Percentiles rank a stretch among this genome's conserved stretches.
phyloP scores from a whole-genome alignment of 2,329 filamentous ascomycete genomes.

The Sphaceloma murrayae region DNA sequence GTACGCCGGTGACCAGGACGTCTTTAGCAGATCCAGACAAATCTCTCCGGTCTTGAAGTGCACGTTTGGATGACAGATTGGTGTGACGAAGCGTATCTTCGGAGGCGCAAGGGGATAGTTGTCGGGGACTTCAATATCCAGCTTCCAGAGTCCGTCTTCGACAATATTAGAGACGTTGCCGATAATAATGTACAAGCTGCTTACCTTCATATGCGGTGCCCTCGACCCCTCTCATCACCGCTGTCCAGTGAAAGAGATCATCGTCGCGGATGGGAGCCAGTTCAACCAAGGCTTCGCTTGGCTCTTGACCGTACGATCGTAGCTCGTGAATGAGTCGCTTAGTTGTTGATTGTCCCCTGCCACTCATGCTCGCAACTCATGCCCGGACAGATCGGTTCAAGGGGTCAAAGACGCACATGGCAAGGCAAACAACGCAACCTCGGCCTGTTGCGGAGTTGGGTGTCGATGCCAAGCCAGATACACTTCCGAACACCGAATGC shows the following conservation, averaged over 20 bases:
- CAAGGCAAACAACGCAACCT: background rate
- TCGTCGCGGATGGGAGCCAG: constrained; percentile 49
- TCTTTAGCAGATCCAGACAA: constrained; percentile 76
- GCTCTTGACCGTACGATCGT: constrained; percentile 46
- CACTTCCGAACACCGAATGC: constrained; percentile 7
- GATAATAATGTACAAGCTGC: background rate
- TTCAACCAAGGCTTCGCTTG: constrained; percentile 47
- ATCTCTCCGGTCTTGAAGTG: constrained; percentile 72
- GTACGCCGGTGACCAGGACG: constrained; percentile 75
- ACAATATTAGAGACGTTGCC: background rate
- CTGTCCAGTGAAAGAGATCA: constrained; percentile 51
- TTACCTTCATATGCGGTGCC: constrained; percentile 53
- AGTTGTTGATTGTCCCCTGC: constrained; percentile 26
- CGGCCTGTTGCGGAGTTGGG: background rate
- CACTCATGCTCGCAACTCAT: constrained; percentile 10
- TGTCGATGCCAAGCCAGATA: background rate
- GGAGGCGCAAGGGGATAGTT: constrained; percentile 75
- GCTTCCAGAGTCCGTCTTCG: constrained; percentile 69
- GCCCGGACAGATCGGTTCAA: too few species aligned
- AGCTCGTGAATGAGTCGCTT: constrained; percentile 54
- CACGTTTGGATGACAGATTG: constrained; percentile 77
- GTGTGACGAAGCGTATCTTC: constrained; percentile 68
- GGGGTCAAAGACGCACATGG: too few species aligned
- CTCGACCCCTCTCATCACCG: constrained; percentile 49
- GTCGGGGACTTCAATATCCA: constrained; percentile 64